These are phyloP conservation scores for Lodderomyces theae DNA, from an alignment of 1,139 yeast genomes.

Conservation along the genomic window DNA sequence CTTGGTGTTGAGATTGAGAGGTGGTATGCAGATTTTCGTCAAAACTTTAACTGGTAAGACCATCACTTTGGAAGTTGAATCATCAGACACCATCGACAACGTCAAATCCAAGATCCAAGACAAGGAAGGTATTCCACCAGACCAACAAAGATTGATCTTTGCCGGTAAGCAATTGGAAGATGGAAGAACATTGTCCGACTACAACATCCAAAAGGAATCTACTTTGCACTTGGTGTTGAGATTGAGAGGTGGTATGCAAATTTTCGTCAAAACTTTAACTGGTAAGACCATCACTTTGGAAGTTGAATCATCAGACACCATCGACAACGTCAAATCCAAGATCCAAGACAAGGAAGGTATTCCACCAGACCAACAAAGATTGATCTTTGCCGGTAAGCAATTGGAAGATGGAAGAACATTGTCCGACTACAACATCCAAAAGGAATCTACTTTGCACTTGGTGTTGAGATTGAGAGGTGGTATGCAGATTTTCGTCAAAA, in stretches of 20 bases:
- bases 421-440: slow-evolving; percentile 66
- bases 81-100: slow-evolving; percentile 71
- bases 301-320: slow-evolving; percentile 72
- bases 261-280: slow-evolving; percentile 56
- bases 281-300: slow-evolving; percentile 72
- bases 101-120: slow-evolving; percentile 78
- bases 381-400: slow-evolving; percentile 59
- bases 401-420: slow-evolving; percentile 66
- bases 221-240: slow-evolving; percentile 95
- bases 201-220: slow-evolving; percentile 73
- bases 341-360: slow-evolving; percentile 77
- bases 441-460: slow-evolving; percentile 88
- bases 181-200: slow-evolving; percentile 64
- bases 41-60: slow-evolving; percentile 95
- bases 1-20: slow-evolving; percentile 96
- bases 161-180: slow-evolving; percentile 65
- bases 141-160: slow-evolving; percentile 54
- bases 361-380: slow-evolving; percentile 54
- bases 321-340: slow-evolving; percentile 61
- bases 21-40: slow-evolving; percentile 89
- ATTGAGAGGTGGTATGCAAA: slow-evolving; percentile 96
- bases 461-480: slow-evolving; percentile 99
- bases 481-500: slow-evolving; percentile 62
- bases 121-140: slow-evolving; percentile 54
- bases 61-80: slow-evolving; percentile 67